Base-by-base conservation (phyloP, 2,329 filamentous ascomycete species). In the Corynespora cassiicola region DNA sequence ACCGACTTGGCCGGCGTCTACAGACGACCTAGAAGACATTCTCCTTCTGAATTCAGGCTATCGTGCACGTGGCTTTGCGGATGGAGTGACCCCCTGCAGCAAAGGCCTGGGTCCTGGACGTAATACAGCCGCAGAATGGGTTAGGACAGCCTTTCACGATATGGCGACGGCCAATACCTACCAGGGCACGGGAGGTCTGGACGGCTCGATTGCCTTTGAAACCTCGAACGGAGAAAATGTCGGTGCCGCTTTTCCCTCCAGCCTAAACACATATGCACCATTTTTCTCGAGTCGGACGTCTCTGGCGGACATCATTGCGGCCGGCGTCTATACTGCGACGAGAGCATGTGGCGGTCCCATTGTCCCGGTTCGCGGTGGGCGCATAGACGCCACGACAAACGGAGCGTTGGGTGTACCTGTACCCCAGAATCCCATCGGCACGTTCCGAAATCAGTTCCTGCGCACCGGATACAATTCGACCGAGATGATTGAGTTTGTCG, bases 11-110 rank as follows among this genome's bases (percentile, higher is more conserved):
- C 82, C 82, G 2, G 75, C 79, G 2, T 54, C 72, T 9, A 74
- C 74, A 12, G 82, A 85, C 52, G 81, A 85, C 58, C 66, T 85
- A 42, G 82, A 85, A 62, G 81, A 84, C 60, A 77, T 84, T 48
- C 79, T 85, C 71, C 82, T 76, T 54, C 77, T 84, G 51, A 76
- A 78, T 35, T 68, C 72, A 21, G 80, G 79, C 3, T 79, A 81
- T 54, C 70, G 73, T 29, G 72, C 75, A 20, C 73, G 80, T 45
- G 73, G 77, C 25, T 83, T 85, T 57, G 75, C 79, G 29, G 74
- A 75, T 34, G 74, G 74, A 10, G 76, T 85, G 38, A 79, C 73
- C 21, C 81, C 81, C 5, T 85, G 81, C 64, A n/a, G n/a, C n/a
- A n/a, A n/a, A n/a, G 41, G 38, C 26, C 21, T 47, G 11, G 26